Evolutionary conservation across 1,284 basidiomycete species (phyloP).

Genomic region (Moesziomyces sp.): DNA sequence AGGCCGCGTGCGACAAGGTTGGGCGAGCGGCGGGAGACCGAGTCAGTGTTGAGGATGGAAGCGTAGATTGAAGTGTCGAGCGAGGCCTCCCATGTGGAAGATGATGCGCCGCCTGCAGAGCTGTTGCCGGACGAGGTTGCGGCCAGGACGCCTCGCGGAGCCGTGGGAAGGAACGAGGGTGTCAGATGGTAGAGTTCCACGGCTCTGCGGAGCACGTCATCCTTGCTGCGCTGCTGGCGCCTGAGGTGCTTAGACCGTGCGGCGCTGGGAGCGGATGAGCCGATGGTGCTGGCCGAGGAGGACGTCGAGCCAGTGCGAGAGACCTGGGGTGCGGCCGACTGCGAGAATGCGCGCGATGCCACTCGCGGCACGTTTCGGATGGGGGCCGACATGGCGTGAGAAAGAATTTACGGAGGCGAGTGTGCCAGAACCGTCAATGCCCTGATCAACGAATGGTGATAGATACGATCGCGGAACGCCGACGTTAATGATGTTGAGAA

Average conservation of each 20-base stretch:
- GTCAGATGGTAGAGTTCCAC: constrained; percentile 65
- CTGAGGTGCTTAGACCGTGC: constrained; percentile 20
- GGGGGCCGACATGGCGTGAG: constrained; percentile 42
- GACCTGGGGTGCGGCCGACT: constrained; percentile 15
- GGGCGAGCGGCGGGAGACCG: constrained; percentile 29
- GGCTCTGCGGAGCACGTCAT: constrained; percentile 56
- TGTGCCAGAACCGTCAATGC: neutral
- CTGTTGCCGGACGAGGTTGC: neutral
- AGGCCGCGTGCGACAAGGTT: constrained; percentile 38
- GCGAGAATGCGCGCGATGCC: constrained; percentile 28
- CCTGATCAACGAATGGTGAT: too few relatives aligned
- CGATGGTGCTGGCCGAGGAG: constrained; percentile 29
- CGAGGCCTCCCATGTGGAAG: constrained; percentile 25
- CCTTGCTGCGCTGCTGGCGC: constrained; percentile 33
- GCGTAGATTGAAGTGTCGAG: constrained; percentile 46
- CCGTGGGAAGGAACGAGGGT: constrained; percentile 59
- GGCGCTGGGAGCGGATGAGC: constrained; percentile 21
- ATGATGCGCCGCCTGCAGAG: constrained; percentile 7
- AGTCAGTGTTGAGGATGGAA: constrained; percentile 46
- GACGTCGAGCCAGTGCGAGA: constrained; percentile 17
- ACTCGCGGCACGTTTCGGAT: constrained; percentile 38
- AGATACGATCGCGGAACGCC: neutral
- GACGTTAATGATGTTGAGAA: neutral
- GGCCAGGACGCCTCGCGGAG: constrained; percentile 14
- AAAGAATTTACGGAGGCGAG: neutral